A percentile compares a stretch with the other conserved stretches of the same genome.
Conservation (phyloP, 331 rosid species). For the Arachis monticola region DNA sequence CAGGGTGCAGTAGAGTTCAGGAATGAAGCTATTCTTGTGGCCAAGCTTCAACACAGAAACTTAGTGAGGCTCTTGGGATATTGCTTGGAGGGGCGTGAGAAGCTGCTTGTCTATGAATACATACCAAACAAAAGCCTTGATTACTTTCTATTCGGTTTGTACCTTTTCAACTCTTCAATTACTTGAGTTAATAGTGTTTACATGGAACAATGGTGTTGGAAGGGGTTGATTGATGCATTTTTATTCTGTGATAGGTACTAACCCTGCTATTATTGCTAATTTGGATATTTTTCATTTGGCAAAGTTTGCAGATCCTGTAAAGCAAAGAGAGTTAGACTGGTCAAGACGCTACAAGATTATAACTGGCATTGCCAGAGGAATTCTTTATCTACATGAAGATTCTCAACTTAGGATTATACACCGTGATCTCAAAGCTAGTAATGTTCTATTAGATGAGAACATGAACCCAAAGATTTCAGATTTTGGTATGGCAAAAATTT, state of each 20-base stretch:
- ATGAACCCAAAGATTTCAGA: conserved; percentile 61
- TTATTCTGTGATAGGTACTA: background rate
- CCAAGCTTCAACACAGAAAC: conserved; percentile 77
- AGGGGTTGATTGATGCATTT: background rate
- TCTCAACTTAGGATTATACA: conserved; percentile 56
- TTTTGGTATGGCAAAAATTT: conserved; percentile 63
- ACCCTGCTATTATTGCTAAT: conserved; percentile 10
- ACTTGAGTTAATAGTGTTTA: background rate
- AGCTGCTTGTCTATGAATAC: conserved; percentile 65
- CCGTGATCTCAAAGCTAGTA: conserved; percentile 60
- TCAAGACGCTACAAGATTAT: conserved; percentile 51
- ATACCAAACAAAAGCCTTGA: conserved; percentile 69
- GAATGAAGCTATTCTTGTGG: conserved; percentile 57
- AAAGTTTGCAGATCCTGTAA: conserved; percentile 44
- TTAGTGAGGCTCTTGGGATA: conserved; percentile 60
- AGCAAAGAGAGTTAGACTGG: conserved; percentile 49
- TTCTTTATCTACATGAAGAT: conserved; percentile 59
- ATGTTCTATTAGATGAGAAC: conserved; percentile 48
- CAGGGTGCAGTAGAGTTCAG: conserved; percentile 62
- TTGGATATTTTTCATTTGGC: conserved; percentile 16
- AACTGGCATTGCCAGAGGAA: conserved; percentile 56
- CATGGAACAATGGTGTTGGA: background rate
- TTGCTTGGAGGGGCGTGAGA: conserved; percentile 62
- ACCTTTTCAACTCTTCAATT: conserved; percentile 14
- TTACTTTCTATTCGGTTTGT: conserved; percentile 57